Evolutionary conservation across 2,329 filamentous ascomycete genomes (phyloP).

Genomic region (Xylaria hypoxylon): DNA sequence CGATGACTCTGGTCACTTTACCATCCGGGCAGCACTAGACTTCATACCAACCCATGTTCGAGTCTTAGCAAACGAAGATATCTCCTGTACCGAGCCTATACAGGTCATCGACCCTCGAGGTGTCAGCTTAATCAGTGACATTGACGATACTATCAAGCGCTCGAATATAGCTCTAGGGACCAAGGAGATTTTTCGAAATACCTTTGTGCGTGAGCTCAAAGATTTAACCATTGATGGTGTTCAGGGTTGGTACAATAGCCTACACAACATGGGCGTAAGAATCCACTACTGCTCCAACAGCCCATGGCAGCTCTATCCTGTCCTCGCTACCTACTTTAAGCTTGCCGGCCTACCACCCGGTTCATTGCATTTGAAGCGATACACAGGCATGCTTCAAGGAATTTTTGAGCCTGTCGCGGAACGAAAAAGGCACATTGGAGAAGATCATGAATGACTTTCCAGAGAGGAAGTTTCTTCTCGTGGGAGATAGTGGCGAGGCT

Average conservation of each 20-base stretch:
- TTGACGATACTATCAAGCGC: constrained; percentile 97
- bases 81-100: constrained; percentile 84
- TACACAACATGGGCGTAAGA: constrained; percentile 83
- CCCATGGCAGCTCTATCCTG: constrained; percentile 95
- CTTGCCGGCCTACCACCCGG: constrained; percentile 83
- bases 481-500: constrained; percentile 96
- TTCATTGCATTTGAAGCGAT: constrained; percentile 95
- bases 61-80: constrained; percentile 84
- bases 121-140: constrained; percentile 94
- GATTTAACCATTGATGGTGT: constrained; percentile 90
- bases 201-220: constrained; percentile 86
- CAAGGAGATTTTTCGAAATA: constrained; percentile 95
- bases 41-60: constrained; percentile 92
- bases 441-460: constrained; percentile 91
- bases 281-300: constrained; percentile 99
- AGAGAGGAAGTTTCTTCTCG: constrained; percentile 85
- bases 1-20: constrained; percentile 90
- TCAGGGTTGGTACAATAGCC: constrained; percentile 84
- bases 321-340: constrained; percentile 87
- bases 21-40: constrained; percentile 80
- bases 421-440: constrained; percentile 87
- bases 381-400: constrained; percentile 95
- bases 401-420: constrained; percentile 98
- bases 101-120: constrained; percentile 81
- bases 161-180: constrained; percentile 90